A percentile compares a stretch with the other conserved stretches of the same genome.
phyloP scores from a whole-genome alignment of 1,284 basidiomycete species.

The Apiotrichum montevideense region DNA sequence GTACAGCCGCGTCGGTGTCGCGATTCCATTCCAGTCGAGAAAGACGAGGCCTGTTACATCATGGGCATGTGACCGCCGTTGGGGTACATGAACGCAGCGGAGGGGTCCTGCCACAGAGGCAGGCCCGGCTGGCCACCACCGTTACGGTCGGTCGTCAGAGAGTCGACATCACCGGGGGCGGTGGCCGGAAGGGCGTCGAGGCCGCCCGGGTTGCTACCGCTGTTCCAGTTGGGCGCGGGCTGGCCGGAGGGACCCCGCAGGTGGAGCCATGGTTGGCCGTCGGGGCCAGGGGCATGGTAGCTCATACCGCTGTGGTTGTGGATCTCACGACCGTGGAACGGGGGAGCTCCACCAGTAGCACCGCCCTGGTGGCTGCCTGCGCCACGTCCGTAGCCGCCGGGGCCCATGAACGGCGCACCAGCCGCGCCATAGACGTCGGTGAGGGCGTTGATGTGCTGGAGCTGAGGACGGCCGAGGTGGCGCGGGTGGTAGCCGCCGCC shows the following conservation, averaged over 20 bases:
- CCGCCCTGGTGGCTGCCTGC: slow-evolving; percentile 6
- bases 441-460: slow-evolving; percentile 48
- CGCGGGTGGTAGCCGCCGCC: slow-evolving; percentile 34
- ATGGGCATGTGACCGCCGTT: slow-evolving; percentile 20
- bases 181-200: slow-evolving; percentile 20
- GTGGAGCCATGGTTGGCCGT: slow-evolving; percentile 44
- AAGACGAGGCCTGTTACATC: slow-evolving; percentile 12
- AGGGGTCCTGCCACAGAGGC: slow-evolving; percentile 21
- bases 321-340: slow-evolving; percentile 21
- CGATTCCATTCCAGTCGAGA: slow-evolving; percentile 2
- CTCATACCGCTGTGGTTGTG: slow-evolving; percentile 39
- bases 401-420: slow-evolving; percentile 33
- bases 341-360: slow-evolving; percentile 13
- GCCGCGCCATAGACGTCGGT: slow-evolving; percentile 46
- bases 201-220: slow-evolving; percentile 7
- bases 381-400: slow-evolving; percentile 24
- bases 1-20: slow-evolving; percentile 17
- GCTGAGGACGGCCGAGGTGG: slow-evolving; percentile 44
- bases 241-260: slow-evolving; percentile 37
- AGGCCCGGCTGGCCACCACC: slow-evolving; percentile 15
- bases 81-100: slow-evolving; percentile 20
- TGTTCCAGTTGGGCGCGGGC: slow-evolving; percentile 36
- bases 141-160: slow-evolving; percentile 11
- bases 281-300: slow-evolving; percentile 44
- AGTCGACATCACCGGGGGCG: slow-evolving; percentile 18